Evolutionary conservation across 2,329 filamentous ascomycete species (phyloP).

Genomic region (Aspergillus bombycis): DNA sequence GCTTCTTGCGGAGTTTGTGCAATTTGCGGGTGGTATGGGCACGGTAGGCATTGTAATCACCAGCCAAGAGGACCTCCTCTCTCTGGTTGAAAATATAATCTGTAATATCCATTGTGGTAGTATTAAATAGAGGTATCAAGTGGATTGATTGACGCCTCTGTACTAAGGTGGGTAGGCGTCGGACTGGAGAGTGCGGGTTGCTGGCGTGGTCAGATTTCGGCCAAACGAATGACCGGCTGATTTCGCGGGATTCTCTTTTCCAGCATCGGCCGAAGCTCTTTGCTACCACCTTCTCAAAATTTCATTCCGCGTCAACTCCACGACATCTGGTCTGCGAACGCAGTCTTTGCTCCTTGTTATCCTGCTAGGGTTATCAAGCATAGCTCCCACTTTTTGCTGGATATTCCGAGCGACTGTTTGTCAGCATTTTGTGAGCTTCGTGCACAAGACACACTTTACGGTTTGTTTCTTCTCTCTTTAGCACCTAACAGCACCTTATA

Average conservation of each 20-base stretch:
- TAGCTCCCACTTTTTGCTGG: not conserved
- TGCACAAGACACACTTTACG: slow-evolving; percentile 12
- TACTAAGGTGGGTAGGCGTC: slow-evolving; percentile 20
- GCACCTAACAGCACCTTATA: slow-evolving; percentile 10
- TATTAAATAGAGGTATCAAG: not conserved
- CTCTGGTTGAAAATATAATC: slow-evolving; percentile 77
- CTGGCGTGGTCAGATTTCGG: slow-evolving; percentile 33
- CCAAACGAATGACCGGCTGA: slow-evolving; percentile 36
- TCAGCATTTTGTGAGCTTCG: slow-evolving; percentile 13
- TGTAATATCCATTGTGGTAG: slow-evolving; percentile 81
- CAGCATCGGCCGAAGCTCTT: slow-evolving; percentile 25
- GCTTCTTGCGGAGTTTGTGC: slow-evolving; percentile 79
- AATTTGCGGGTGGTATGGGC: slow-evolving; percentile 77
- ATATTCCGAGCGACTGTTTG: not conserved
- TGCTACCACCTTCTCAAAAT: slow-evolving; percentile 21
- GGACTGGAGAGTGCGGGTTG: slow-evolving; percentile 23
- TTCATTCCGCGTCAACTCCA: slow-evolving; percentile 19
- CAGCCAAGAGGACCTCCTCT: slow-evolving; percentile 81
- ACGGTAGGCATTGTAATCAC: slow-evolving; percentile 86
- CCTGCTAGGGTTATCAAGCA: not conserved
- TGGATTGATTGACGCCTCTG: slow-evolving; percentile 6
- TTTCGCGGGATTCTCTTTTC: slow-evolving; percentile 30
- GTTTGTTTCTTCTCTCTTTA: slow-evolving; percentile 11
- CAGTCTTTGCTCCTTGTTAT: not conserved
- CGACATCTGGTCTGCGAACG: slow-evolving; percentile 6